Evolutionary conservation across 2,329 filamentous ascomycete genomes (phyloP), one percentile per base, ranked within the genome.

Genomic region (Fusarium domesticum): DNA sequence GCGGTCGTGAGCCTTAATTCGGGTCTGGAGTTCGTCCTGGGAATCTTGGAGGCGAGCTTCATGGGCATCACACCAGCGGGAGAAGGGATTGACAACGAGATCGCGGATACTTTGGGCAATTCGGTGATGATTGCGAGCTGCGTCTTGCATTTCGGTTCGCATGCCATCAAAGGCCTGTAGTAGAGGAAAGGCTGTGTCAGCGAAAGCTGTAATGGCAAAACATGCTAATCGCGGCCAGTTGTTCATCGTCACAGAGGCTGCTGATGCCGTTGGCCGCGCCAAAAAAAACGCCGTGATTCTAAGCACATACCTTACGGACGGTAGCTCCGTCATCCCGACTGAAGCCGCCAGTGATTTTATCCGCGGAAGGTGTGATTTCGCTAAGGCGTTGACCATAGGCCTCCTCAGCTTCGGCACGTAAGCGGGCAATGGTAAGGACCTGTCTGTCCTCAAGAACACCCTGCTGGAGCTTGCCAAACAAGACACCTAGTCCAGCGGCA

Each of bases 91-190:
- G 18, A 98, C 87, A 39, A 98, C 93, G 15, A 98, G 80, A 67
- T 98, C 92, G 53, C 92, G 87, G 63, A 98, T 97, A 66, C 90
- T 96, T 64, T 90, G 89, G 33, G 91, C 90, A 55, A 98, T 97
- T 73, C 96, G 96, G 65, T 85, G 86, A 76, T 98, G 93, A 67
- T 83, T 96, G 60, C 84, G 86, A 41, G 90, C 76, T 18, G 91
- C 91, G 64, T 95, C 88, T 56, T 89, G 81, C 91, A 97, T 96
- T 70, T 96, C 91, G 45, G 77, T 81, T 53, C 90, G 87, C 56
- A 97, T 86, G 53, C 92, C 92, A 62, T 97, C 92, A 67, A 95
- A 97, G 39, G 92, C 92, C 89, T 95, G 42, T 6, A 35, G 39
- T 18, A 32, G 41, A 31, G 37, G 42, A 37, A 42, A n/a, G n/a